Base-by-base conservation (phyloP, 2,329 filamentous ascomycete species). In the Aspergillus terreus region DNA sequence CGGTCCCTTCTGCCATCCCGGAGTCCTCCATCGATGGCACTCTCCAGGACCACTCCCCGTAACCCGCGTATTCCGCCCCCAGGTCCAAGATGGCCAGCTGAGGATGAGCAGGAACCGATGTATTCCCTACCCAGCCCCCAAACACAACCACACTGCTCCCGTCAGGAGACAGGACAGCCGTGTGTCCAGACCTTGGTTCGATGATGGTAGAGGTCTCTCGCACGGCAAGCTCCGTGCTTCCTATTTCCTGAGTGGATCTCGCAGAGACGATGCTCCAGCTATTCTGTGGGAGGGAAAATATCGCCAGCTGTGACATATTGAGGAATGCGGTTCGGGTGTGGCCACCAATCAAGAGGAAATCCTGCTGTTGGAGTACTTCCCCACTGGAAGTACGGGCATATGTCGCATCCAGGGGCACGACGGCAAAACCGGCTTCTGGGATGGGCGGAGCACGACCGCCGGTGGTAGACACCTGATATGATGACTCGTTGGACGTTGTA, bases 51-150 rank as follows among this genome's bases (percentile, higher is more conserved):
- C 76, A 78, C 44, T 71, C 62, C 1, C 69, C 68, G 27, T 63
- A 60, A 15, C 74, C 74, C 7, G 85, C 87, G 64, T 89, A 94
- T 4, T 85, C 85, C 54, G 85, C 80, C 6, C 86, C 89, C 51
- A 96, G 77, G 52, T 89, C 77, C 3, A 97, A 75, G 3, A 96
- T 72, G 0, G 83, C 88, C 23, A 97, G 76, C 65, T 96, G 90
- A 1, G 94, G 94, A 27, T 85, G 77, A 0, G 94, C 94, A 1
- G 92, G 82, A 30, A 84, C 87, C 7, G 76, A 79, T 0, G 87
- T 78, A 63, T 95, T 85, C 3, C 92, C 92, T 4, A 96, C 90
- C 94, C 94, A 99, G 1, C 94, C 94, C 17, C 94, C 94, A 53
- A 91, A 78, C 1, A 99, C 75, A 38, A 96, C 75, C 7, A 97